phyloP scores from a whole-genome alignment of 176 grass and related monocot genomes.

The Cenchrus purpureus region DNA sequence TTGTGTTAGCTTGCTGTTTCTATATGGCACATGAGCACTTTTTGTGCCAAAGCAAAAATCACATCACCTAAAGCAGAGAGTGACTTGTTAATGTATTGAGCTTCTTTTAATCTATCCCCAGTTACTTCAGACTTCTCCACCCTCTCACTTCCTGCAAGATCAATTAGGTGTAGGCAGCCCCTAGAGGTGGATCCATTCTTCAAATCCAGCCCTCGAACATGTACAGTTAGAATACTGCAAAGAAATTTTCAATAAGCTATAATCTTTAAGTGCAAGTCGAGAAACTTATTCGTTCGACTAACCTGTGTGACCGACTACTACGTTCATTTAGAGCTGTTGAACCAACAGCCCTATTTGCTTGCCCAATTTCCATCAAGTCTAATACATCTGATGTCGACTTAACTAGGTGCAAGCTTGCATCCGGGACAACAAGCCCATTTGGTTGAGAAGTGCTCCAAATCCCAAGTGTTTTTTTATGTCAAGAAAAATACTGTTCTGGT shows the following conservation, averaged over 20 bases:
- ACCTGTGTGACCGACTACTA: constrained; percentile 98
- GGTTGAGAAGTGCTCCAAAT: constrained; percentile 91
- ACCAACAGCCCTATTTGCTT: constrained; percentile 87
- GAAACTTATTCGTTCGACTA: constrained; percentile 13
- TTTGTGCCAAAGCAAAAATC: constrained; percentile 89
- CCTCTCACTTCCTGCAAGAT: constrained; percentile 95
- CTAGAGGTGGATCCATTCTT: constrained; percentile 86
- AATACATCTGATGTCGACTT: constrained; percentile 92
- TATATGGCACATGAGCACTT: constrained; percentile 85
- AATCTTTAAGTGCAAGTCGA: background rate
- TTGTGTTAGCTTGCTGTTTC: constrained; percentile 97
- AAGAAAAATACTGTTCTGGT: constrained; percentile 15
- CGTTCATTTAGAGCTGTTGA: constrained; percentile 92
- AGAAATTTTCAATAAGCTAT: constrained; percentile 22
- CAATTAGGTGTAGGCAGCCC: constrained; percentile 92
- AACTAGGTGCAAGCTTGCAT: constrained; percentile 82
- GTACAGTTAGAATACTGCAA: constrained; percentile 89
- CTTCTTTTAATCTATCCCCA: constrained; percentile 91
- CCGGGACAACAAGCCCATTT: constrained; percentile 86
- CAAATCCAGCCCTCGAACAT: constrained; percentile 85
- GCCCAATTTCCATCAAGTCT: constrained; percentile 92
- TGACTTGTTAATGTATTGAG: constrained; percentile 96
- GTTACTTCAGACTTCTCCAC: constrained; percentile 88
- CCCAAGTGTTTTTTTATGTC: constrained; percentile 71
- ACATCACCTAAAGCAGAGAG: constrained; percentile 93